Conservation (phyloP, 1,284 basidiomycete genomes). For the Stygiomarasmius scandens region DNA sequence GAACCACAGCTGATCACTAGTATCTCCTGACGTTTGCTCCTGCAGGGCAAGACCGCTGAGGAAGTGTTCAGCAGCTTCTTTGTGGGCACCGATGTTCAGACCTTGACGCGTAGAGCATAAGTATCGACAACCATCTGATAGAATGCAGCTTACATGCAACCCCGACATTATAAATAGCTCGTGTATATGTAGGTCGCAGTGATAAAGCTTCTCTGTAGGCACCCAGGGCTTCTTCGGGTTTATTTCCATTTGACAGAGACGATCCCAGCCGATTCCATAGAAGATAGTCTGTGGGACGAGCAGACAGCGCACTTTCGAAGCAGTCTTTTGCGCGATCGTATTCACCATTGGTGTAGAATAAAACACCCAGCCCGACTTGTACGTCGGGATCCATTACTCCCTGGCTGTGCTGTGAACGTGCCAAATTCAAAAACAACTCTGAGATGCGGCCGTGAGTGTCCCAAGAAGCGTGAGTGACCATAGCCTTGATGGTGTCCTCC, state of each 20-base stretch:
- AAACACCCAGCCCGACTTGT: slow-evolving; percentile 90
- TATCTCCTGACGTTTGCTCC: slow-evolving; percentile 60
- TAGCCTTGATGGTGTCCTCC: slow-evolving; percentile 58
- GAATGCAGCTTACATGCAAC: slow-evolving; percentile 94
- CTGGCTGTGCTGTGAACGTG: slow-evolving; percentile 73
- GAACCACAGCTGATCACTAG: slow-evolving; percentile 87
- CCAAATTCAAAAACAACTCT: slow-evolving; percentile 84
- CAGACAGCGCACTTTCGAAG: slow-evolving; percentile 83
- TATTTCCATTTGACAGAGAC: slow-evolving; percentile 92
- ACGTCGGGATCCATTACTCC: slow-evolving; percentile 88
- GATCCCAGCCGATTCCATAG: slow-evolving; percentile 98
- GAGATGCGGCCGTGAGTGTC: slow-evolving; percentile 82
- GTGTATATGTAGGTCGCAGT: slow-evolving; percentile 93
- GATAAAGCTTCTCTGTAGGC: slow-evolving; percentile 95
- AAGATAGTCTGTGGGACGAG: slow-evolving; percentile 88
- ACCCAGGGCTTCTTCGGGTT: slow-evolving; percentile 93
- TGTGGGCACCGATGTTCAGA: slow-evolving; percentile 93
- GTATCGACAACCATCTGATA: no score
- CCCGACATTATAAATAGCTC: slow-evolving; percentile 97
- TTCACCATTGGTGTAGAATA: slow-evolving; percentile 87
- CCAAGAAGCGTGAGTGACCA: slow-evolving; percentile 76
- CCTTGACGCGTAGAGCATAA: slow-evolving; percentile 45
- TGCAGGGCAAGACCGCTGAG: slow-evolving; percentile 89
- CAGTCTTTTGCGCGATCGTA: slow-evolving; percentile 88
- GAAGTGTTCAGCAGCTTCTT: slow-evolving; percentile 97